These are phyloP conservation scores for Aspergillus oerlinghausenensis DNA, from an alignment of 2,329 filamentous ascomycete genomes.

Conservation along the genomic window DNA sequence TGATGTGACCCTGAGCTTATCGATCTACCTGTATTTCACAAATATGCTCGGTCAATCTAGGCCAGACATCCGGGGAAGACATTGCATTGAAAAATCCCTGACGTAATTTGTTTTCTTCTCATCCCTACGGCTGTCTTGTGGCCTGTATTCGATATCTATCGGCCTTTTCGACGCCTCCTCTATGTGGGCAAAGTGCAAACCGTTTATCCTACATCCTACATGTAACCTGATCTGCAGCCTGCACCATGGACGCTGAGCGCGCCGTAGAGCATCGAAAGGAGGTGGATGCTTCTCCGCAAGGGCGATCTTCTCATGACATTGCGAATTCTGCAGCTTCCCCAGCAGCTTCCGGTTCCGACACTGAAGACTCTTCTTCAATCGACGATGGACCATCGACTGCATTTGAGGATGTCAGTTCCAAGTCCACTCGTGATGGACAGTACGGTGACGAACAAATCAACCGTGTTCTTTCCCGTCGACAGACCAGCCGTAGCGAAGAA, in stretches of 20 bases:
- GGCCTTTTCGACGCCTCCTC: background rate
- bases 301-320: background rate
- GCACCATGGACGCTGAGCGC: slow-evolving; percentile 1
- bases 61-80: background rate
- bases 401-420: background rate
- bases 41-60: background rate
- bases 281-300: background rate
- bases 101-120: background rate
- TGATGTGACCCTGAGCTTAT: background rate
- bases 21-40: background rate
- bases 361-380: slow-evolving; percentile 8
- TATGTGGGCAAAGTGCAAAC: background rate
- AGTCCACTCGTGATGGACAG: background rate
- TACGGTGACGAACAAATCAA: slow-evolving; percentile 15
- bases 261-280: background rate
- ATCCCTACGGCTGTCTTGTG: too few species aligned
- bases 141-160: background rate
- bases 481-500: slow-evolving; percentile 18
- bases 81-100: background rate
- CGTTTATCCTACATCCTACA: background rate
- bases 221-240: background rate
- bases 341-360: background rate
- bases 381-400: slow-evolving; percentile 5
- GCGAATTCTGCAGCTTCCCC: background rate
- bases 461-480: slow-evolving; percentile 23